A percentile compares a stretch with the other conserved stretches of the same genome.
These are phyloP conservation scores for Durusdinium trenchii DNA, from an alignment of 73 alveolate species.

Conservation along the genomic window DNA sequence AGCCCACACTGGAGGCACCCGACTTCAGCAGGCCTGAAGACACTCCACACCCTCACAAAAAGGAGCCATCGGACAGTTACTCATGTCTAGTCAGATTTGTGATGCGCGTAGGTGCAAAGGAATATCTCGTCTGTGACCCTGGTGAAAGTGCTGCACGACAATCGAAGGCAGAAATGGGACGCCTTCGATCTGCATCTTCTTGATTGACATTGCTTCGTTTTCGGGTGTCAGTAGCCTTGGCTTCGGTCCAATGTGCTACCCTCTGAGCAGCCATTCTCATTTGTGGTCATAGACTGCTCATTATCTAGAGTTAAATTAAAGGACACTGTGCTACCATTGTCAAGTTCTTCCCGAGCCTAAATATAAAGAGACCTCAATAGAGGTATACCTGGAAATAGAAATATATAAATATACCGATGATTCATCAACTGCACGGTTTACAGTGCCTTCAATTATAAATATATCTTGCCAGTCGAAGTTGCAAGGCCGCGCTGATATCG, in stretches of 20 bases:
- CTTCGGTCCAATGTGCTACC: too few relatives aligned
- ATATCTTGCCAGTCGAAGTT: neutral
- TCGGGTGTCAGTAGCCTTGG: conserved; percentile 66
- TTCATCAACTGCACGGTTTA: neutral
- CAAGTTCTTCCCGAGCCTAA: too few relatives aligned
- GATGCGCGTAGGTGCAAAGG: too few relatives aligned
- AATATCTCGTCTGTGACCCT: too few relatives aligned
- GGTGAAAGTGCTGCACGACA: too few relatives aligned
- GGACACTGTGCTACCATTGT: too few relatives aligned
- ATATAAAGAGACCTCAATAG: neutral
- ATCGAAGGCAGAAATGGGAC: too few relatives aligned
- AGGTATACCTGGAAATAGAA: neutral
- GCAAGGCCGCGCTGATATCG: conserved; percentile 62
- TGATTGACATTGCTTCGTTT: neutral
- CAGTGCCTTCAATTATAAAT: neutral
- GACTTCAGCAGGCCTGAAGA: conserved; percentile 36
- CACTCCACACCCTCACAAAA: neutral
- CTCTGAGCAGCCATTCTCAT: too few relatives aligned
- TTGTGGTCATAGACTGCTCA: too few relatives aligned
- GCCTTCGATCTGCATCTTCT: conserved; percentile 41
- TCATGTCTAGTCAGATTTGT: too few relatives aligned
- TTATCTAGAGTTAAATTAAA: too few relatives aligned
- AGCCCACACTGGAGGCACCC: conserved; percentile 21
- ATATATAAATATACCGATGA: neutral
- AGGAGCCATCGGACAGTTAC: too few relatives aligned